Evolutionary conservation across 192 early-diverging fungal species (phyloP).

Genomic region (Diversispora epigaea): DNA sequence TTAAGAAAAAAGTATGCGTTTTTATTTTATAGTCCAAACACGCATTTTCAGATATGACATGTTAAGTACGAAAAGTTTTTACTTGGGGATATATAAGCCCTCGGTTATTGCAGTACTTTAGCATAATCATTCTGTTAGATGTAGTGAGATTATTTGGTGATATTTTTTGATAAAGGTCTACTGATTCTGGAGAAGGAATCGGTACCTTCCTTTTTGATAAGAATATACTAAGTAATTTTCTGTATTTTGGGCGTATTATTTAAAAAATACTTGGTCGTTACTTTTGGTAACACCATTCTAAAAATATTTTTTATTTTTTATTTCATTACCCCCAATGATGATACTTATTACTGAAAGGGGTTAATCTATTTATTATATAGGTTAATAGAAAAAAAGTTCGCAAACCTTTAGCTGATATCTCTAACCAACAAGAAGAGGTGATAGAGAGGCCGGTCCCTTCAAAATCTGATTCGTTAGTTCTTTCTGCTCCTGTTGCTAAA

Average conservation of each 20-base stretch:
- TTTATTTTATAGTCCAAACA: background rate
- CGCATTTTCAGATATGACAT: background rate
- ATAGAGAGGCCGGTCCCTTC: too few species aligned
- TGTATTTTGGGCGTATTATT: background rate
- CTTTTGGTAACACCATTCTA: too few species aligned
- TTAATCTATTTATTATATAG: background rate
- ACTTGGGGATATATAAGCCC: background rate
- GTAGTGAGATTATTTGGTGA: background rate
- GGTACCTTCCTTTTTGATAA: background rate
- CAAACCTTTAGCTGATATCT: background rate
- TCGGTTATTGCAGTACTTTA: conserved; percentile 3
- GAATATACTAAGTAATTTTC: background rate
- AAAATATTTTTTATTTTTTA: background rate
- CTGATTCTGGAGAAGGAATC: too few species aligned
- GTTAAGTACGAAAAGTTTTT: background rate
- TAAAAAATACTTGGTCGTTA: too few species aligned
- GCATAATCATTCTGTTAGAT: background rate
- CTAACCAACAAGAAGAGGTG: background rate
- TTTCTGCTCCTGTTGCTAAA: too few species aligned
- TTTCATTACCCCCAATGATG: background rate
- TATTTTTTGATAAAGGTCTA: background rate
- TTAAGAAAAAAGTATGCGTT: background rate
- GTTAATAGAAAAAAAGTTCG: background rate
- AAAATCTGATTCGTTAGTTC: too few species aligned
- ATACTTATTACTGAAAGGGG: background rate